Conservation (phyloP, 2,329 filamentous ascomycete genomes). For the Alternaria longipes region DNA sequence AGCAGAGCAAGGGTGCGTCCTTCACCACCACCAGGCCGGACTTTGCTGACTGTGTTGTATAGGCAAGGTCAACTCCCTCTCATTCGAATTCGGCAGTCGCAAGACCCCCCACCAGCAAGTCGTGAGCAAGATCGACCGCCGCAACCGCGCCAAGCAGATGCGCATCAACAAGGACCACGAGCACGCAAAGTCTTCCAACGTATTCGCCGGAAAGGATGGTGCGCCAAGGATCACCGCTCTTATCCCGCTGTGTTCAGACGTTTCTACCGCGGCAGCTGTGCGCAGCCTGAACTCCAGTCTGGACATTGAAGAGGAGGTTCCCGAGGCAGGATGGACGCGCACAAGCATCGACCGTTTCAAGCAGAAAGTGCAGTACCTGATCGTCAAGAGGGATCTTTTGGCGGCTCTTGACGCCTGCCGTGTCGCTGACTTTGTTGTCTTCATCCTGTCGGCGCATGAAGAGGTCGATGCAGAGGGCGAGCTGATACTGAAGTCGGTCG, state of each 20-base stretch:
- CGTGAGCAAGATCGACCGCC: constrained; percentile 95
- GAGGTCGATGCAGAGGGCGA: constrained; percentile 89
- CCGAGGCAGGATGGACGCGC: constrained; percentile 66
- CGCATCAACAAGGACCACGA: constrained; percentile 84
- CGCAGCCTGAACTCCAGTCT: constrained; percentile 78
- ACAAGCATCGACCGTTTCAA: constrained; percentile 90
- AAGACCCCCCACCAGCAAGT: constrained; percentile 95
- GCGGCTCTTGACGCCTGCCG: constrained; percentile 85
- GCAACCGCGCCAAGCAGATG: constrained; percentile 93
- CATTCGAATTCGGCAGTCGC: constrained; percentile 73
- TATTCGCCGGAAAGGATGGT: constrained; percentile 87
- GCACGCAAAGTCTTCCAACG: constrained; percentile 77
- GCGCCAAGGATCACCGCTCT: constrained; percentile 89
- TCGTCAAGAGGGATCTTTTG: constrained; percentile 76
- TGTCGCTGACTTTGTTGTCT: constrained; percentile 88
- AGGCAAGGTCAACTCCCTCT: constrained; percentile 76
- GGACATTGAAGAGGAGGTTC: constrained; percentile 75
- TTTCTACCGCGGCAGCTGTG: constrained; percentile 73
- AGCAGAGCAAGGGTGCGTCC: constrained; percentile 77
- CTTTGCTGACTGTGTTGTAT: constrained; percentile 26
- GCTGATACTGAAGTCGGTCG: constrained; percentile 82
- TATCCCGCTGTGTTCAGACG: constrained; percentile 80
- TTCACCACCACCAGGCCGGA: neutral
- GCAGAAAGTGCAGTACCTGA: constrained; percentile 88
- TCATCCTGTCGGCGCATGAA: constrained; percentile 81